A percentile compares a stretch with the other conserved stretches of the same genome.
Conservation (phyloP, 2,329 filamentous ascomycete species). For the Microcyclospora tardicrescens region DNA sequence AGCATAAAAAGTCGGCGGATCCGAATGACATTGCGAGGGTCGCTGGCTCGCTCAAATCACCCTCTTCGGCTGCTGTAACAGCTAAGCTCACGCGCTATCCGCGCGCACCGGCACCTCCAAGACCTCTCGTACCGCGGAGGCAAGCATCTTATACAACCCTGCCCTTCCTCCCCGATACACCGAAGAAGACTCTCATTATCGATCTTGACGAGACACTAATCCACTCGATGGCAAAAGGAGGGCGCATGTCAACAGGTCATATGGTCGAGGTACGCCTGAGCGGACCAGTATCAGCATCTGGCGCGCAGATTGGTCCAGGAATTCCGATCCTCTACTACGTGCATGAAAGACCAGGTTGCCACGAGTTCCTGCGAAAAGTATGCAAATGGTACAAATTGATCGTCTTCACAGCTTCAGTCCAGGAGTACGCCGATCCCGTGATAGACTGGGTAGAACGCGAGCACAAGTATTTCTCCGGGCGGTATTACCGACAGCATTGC, state of each 20-base stretch:
- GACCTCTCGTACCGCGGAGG: slow-evolving; percentile 76
- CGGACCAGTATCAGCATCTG: slow-evolving; percentile 10
- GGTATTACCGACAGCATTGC: slow-evolving; percentile 95
- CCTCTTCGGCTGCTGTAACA: slow-evolving; percentile 61
- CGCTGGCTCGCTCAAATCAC: slow-evolving; percentile 76
- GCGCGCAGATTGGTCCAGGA: slow-evolving; percentile 53
- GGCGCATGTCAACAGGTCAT: slow-evolving; percentile 88
- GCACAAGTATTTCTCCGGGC: slow-evolving; percentile 84
- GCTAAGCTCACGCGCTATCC: slow-evolving; percentile 69
- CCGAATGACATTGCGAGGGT: slow-evolving; percentile 35
- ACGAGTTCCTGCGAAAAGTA: slow-evolving; percentile 86
- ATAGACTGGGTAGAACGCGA: slow-evolving; percentile 98
- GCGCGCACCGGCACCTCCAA: slow-evolving; percentile 73
- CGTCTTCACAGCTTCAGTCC: slow-evolving; percentile 91
- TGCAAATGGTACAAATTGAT: slow-evolving; percentile 98
- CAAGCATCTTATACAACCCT: slow-evolving; percentile 71
- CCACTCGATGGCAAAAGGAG: slow-evolving; percentile 94
- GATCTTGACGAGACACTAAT: slow-evolving; percentile 96
- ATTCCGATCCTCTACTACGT: slow-evolving; percentile 98
- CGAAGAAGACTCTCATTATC: slow-evolving; percentile 85
- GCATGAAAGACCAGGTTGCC: slow-evolving; percentile 91
- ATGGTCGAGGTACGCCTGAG: slow-evolving; percentile 74
- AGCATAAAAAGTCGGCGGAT: slow-evolving; percentile 13
- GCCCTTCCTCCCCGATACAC: slow-evolving; percentile 41
- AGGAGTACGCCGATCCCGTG: slow-evolving; percentile 96